Conservation (phyloP, 164 flowering plant species). For the Annona squamosa region DNA sequence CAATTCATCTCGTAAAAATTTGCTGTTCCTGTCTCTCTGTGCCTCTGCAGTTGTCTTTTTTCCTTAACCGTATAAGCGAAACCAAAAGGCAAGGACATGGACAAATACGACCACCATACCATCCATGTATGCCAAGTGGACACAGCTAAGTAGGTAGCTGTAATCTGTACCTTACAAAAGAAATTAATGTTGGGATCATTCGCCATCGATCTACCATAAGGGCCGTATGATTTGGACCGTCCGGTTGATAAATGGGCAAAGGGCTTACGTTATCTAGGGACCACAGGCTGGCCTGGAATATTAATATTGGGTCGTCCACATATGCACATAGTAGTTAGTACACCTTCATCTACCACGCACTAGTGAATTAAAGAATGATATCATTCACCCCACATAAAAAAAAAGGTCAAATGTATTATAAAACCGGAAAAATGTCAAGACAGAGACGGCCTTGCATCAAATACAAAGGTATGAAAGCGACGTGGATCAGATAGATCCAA, state of each 20-base stretch:
- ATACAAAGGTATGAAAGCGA: slow-evolving; percentile 13
- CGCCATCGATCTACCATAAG: background rate
- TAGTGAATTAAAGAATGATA: background rate
- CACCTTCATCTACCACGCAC: slow-evolving; percentile 4
- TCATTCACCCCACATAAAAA: background rate
- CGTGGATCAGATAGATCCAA: slow-evolving; percentile 13
- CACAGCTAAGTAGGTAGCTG: too few species aligned
- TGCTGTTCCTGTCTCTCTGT: too few species aligned
- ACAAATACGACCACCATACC: too few species aligned
- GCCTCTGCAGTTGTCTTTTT: too few species aligned
- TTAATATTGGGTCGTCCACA: background rate
- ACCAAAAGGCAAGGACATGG: too few species aligned
- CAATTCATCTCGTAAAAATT: too few species aligned
- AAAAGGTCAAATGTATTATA: slow-evolving; percentile 10
- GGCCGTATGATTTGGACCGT: background rate
- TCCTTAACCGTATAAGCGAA: too few species aligned
- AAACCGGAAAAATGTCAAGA: background rate
- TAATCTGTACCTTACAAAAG: too few species aligned
- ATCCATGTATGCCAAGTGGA: too few species aligned
- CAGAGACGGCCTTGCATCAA: background rate
- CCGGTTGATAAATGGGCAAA: background rate
- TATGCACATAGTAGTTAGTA: too few species aligned
- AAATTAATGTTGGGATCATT: background rate
- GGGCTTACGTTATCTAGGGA: background rate
- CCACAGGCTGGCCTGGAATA: background rate